Base-by-base conservation (phyloP, 2,329 filamentous ascomycete species). In the Fusarium nygamai region DNA sequence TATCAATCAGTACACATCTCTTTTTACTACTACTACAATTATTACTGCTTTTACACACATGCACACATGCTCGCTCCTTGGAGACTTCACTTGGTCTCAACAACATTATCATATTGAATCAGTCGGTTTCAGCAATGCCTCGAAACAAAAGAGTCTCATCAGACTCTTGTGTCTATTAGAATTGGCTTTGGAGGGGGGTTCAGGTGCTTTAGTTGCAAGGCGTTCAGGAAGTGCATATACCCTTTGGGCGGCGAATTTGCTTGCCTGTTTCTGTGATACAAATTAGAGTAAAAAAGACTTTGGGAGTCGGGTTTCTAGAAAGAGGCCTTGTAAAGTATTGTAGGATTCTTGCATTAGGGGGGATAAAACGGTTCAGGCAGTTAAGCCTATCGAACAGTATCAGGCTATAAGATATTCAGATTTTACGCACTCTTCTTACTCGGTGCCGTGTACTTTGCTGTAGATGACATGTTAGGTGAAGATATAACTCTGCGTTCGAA, bases 11-110 rank as follows among this genome's bases (percentile, higher is more conserved):
- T 74, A 72, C 68, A 74, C 64, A 56, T 75, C 62, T 71, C 66
- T 58, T 75, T 74, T 74, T 72, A 72, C 73, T 75, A 72, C 72
- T 75, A 75, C 73, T 75, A 75, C 61, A 71, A 75, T 75, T 73
- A 69, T 70, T 69, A 72, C 61, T 75, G 63, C 67, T 74, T 50
- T 63, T 72, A 62, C 50, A 67, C 61, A 71, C 24, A n/a, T 54
- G 51, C 64, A 67, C 59, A 68, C n/a, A 62, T 73, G 53, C 46
- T 44, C 53, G 53, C 41, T 47, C 53, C 58, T 46, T 48, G 46
- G 65, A 59, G 58, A 44, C 64, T 61, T 56, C 48, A 69, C 27
- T 62, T 57, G 19, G 60, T 61, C 50, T 65, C 46, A 22, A 39
- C 69, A 63, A n/a, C 67, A 62, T 50, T 59, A 48, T 67, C 33